Conservation (phyloP, 2,329 filamentous ascomycete species). For the Exophiala calicioides region DNA sequence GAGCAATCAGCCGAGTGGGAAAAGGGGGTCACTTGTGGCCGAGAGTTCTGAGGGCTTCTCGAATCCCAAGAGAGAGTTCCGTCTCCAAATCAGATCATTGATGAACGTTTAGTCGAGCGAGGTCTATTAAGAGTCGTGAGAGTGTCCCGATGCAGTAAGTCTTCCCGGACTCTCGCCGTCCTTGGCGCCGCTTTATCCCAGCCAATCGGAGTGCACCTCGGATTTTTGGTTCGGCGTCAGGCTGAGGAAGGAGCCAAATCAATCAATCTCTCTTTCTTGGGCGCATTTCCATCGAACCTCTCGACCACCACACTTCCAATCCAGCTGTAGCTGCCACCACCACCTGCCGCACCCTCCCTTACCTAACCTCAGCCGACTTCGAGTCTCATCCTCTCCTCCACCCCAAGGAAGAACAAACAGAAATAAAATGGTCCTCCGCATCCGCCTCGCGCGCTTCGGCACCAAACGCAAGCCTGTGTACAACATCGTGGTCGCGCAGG, state of each 20-base stretch:
- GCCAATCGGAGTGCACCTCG: constrained; percentile 21
- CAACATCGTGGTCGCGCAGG: constrained; percentile 95
- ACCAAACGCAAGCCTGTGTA: constrained; percentile 87
- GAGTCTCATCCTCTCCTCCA: not conserved
- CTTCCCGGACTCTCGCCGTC: not conserved
- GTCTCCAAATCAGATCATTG: too few relatives aligned
- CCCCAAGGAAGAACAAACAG: constrained; percentile 43
- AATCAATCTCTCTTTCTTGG: too few relatives aligned
- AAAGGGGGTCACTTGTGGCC: too few relatives aligned
- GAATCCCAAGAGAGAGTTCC: too few relatives aligned
- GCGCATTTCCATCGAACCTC: too few relatives aligned
- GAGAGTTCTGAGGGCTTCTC: too few relatives aligned
- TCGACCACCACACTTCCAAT: constrained; percentile 12
- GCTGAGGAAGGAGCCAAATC: too few relatives aligned
- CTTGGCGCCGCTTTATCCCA: constrained; percentile 5
- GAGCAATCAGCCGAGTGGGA: too few relatives aligned
- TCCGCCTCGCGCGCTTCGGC: constrained; percentile 91
- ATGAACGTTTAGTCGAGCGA: too few relatives aligned
- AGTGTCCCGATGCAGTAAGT: not conserved
- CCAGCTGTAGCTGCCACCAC: constrained; percentile 1
- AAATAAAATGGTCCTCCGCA: constrained; percentile 80
- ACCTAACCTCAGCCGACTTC: not conserved
- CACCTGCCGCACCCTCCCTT: constrained; percentile 5
- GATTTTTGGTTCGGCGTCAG: constrained; percentile 10
- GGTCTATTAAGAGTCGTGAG: not conserved